Evolutionary conservation across 768 basidiomycete genomes (phyloP).

Genomic region (Leccinum longicurvipes): DNA sequence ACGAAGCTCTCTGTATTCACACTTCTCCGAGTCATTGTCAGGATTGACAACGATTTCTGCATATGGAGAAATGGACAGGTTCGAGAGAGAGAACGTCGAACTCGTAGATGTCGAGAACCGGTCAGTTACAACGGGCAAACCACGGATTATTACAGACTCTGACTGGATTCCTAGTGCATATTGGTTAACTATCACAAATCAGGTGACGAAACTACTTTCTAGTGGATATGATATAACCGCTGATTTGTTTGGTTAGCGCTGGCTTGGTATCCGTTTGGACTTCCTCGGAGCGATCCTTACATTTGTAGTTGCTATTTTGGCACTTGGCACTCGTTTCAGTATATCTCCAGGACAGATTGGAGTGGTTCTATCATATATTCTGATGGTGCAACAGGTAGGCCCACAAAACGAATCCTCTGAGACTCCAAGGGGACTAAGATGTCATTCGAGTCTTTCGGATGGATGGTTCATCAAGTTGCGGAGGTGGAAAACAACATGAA

Average conservation of each 20-base stretch:
- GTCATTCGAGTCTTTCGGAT: conserved; percentile 52
- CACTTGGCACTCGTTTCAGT: conserved; percentile 67
- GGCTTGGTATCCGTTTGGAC: conserved; percentile 88
- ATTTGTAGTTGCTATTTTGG: conserved; percentile 75
- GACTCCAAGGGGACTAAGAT: not conserved
- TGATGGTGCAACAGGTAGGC: conserved; percentile 70
- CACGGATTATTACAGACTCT: not conserved
- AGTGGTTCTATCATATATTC: conserved; percentile 73
- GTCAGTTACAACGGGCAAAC: conserved; percentile 28
- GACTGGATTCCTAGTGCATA: conserved; percentile 52
- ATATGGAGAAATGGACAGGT: conserved; percentile 76
- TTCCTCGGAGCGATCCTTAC: conserved; percentile 71
- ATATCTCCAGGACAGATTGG: conserved; percentile 81
- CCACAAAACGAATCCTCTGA: conserved; percentile 2
- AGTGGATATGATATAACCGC: not conserved
- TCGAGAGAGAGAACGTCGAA: conserved; percentile 70
- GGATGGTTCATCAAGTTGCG: conserved; percentile 72
- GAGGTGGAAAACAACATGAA: conserved; percentile 96
- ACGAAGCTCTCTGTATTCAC: conserved; percentile 82
- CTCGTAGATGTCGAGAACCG: conserved; percentile 82
- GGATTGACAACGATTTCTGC: conserved; percentile 87
- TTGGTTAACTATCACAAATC: conserved; percentile 83
- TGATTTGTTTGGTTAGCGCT: conserved; percentile 42
- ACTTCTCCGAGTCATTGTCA: conserved; percentile 87
- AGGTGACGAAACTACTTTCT: conserved; percentile 37